Percentiles rank a stretch among this genome's conserved stretches.
phyloP scores from a whole-genome alignment of 1,284 basidiomycete species.

The Cystobasidium pallidum region DNA sequence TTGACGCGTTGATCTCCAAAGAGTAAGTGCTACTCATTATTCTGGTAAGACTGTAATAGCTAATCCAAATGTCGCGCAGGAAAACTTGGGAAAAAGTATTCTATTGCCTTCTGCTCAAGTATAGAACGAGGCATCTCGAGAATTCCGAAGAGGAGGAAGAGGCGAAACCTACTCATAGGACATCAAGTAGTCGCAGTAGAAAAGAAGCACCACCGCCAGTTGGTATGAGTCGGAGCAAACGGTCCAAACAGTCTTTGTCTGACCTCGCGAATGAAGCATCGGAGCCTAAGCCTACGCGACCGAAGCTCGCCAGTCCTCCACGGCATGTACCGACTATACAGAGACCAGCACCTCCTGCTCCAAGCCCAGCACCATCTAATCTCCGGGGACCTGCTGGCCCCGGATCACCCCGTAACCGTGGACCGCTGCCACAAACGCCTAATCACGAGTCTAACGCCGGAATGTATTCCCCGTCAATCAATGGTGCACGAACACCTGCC shows the following conservation, averaged over 20 bases:
- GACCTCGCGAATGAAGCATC: slow-evolving; percentile 48
- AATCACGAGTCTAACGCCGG: slow-evolving; percentile 16
- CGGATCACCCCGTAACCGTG: slow-evolving; percentile 44
- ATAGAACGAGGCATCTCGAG: slow-evolving; percentile 71
- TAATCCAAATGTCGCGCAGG: slow-evolving; percentile 58
- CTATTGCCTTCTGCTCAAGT: slow-evolving; percentile 80
- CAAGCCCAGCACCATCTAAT: slow-evolving; percentile 24
- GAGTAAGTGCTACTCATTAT: slow-evolving; percentile 54
- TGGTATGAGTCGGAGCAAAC: slow-evolving; percentile 31
- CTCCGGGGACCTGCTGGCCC: slow-evolving; percentile 44
- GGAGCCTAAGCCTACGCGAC: slow-evolving; percentile 28
- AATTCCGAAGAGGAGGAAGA: slow-evolving; percentile 66
- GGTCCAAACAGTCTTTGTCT: slow-evolving; percentile 48
- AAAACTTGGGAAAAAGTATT: slow-evolving; percentile 91
- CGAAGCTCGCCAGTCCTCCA: slow-evolving; percentile 31
- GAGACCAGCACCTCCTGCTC: slow-evolving; percentile 45
- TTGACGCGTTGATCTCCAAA: slow-evolving; percentile 65
- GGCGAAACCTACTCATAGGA: slow-evolving; percentile 34
- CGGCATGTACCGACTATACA: slow-evolving; percentile 35
- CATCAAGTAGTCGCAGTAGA: slow-evolving; percentile 30
- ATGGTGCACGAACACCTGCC: slow-evolving; percentile 56
- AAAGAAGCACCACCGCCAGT: not conserved
- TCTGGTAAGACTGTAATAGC: slow-evolving; percentile 55
- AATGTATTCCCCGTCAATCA: slow-evolving; percentile 47
- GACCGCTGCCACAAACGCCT: slow-evolving; percentile 47